Base-by-base conservation (phyloP, 192 early-diverging fungal genomes). In the Polychytrium aggregatum region DNA sequence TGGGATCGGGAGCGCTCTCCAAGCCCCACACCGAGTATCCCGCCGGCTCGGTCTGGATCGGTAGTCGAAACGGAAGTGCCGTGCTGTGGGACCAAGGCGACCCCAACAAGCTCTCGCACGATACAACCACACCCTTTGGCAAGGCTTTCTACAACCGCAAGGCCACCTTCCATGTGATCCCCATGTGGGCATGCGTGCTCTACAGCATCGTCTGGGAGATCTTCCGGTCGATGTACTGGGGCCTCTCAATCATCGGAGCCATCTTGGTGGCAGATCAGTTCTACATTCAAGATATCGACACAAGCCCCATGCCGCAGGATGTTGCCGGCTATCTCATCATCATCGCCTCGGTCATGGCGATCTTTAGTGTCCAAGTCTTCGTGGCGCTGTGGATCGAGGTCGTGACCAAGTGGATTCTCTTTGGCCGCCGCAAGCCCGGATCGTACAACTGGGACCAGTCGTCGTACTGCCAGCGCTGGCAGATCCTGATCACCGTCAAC, bases 381-480 rank as follows among this genome's bases (percentile, higher is more conserved):
- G 18, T 22, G 11, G 36, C 60, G n/a, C 44, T 63, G n/a, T 1
- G 20, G 28, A 25, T 65, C 16, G 63, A 59, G 42, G 54, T 71
- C 36, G 29, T 21, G 13, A 34, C 50, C 31, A 71, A 71, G 37
- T 65, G 70, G 62, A 16, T 41, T 20, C 34, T 71, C 28, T 44
- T 65, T n/a, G 65, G 70, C 31, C 56, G 55, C 0, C 51, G 58
- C 26, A 46, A 55, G 36, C 52, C 51, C 37, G 70, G 70, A 16
- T 35, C 39, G 6, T 65, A 65, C 48, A 61, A 68, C 44, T 71
- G 70, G 70, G 70, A 71, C 48, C 50, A 56, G 44, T 55, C 61
- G n/a, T 59, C 57, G 5, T 68, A 71, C 52, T 68, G 65, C 27
- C 70, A 71, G 37, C 46, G 62, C n/a, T 71, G 70, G 70, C 65